A percentile compares a stretch with the other conserved stretches of the same genome.
phyloP scores from a whole-genome alignment of 1,139 yeast genomes.

The Kluyveromyces marxianus region DNA sequence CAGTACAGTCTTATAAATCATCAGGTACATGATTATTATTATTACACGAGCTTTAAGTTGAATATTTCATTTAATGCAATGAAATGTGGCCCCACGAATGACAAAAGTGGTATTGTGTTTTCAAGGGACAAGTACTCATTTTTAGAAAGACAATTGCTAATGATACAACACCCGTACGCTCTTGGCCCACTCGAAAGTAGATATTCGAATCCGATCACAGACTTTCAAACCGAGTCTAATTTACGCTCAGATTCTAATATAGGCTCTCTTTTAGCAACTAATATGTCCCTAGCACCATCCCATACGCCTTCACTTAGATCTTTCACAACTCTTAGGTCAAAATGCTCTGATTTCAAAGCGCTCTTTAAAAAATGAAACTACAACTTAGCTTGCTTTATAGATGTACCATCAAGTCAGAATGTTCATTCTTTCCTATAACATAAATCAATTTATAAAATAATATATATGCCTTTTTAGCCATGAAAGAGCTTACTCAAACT shows the following conservation, averaged over 20 bases:
- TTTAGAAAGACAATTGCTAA: background rate
- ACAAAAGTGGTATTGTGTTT: background rate
- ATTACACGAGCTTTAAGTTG: conserved; percentile 2
- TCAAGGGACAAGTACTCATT: conserved; percentile 2
- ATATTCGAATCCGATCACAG: background rate
- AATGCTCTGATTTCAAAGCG: background rate
- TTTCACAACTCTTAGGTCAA: background rate
- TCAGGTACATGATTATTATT: conserved; percentile 1
- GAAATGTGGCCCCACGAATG: conserved; percentile 3
- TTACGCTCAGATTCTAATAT: background rate
- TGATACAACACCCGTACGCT: conserved; percentile 1
- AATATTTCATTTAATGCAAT: background rate
- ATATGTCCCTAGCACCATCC: background rate
- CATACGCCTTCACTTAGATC: background rate
- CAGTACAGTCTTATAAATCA: conserved; percentile 4
- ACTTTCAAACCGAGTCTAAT: background rate
- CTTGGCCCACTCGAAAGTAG: background rate
- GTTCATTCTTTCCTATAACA: too few species aligned
- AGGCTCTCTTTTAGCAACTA: background rate
- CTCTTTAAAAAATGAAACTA: background rate
- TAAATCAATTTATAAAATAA: too few species aligned
- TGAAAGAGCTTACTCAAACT: too few species aligned
- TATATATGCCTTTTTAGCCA: too few species aligned
- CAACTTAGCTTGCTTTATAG: too few species aligned
- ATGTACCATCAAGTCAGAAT: too few species aligned